Evolutionary conservation across 2,329 filamentous ascomycete genomes (phyloP), one percentile per base, ranked within the genome.

Genomic region (Didymellaceae sp.): DNA sequence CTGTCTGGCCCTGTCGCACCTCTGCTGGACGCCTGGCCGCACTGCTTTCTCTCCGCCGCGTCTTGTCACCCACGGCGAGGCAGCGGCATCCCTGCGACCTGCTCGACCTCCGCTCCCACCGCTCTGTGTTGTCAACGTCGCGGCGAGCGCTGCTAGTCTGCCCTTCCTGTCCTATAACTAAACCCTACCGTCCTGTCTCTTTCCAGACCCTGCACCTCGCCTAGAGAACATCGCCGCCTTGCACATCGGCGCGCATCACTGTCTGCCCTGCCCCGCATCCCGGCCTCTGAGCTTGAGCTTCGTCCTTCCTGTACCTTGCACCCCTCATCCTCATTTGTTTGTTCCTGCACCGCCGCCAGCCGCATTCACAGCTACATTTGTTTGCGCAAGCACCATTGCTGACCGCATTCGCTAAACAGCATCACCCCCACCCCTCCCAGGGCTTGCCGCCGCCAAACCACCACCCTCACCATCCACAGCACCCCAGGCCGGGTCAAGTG

Each of bases 371-470:
- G 37, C 30, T 43, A 26, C 43, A 45, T 41, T 59, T 47, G 24
- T 47, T 52, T 57, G 51, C 59, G 34, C 52, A 41, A 56, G 22
- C 50, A 51, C 43, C 55, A 30, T 63, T 64, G 61, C 69, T 73
- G 62, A 72, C 68, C 59, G 55, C 48, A 38, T 55, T 49, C 54
- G 45, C 54, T 54, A 61, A 60, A 66, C 84, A 90, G 86, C 87
- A 89, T 82, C 87, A 89, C 79, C 82, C 85, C 78, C 86, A 88
- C 79, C 84, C 87, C 74, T 85, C 85, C 76, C 85, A 89, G 80
- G 87, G 86, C 83, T 85, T 86, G 76, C 83, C 85, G 67, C 75
- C 79, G 67, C 78, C 78, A 56, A 78, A 80, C 63, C 80, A 88
- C 70, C 82, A 70, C 42, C 67, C 64, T 50, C 67, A 88, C 42